Percentiles rank a stretch among this genome's conserved stretches.
These are phyloP conservation scores for Fusarium sp. DNA, from an alignment of 2,329 filamentous ascomycete genomes.

Conservation along the genomic window DNA sequence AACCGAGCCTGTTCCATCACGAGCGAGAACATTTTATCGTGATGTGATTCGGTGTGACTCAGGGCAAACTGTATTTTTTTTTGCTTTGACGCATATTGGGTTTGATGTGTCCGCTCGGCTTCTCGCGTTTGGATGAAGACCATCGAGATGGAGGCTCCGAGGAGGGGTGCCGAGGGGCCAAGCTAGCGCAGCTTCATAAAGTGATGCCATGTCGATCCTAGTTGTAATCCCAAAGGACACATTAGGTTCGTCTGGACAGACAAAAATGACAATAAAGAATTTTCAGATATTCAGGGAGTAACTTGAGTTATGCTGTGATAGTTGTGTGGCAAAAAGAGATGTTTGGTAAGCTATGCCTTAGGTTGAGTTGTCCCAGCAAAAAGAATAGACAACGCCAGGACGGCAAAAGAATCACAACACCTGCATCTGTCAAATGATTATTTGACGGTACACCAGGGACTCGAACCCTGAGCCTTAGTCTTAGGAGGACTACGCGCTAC, in stretches of 20 bases:
- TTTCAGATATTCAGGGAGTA: neutral
- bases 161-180: neutral
- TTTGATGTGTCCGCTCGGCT: neutral
- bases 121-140: too few relatives aligned
- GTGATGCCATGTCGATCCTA: neutral
- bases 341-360: too few relatives aligned
- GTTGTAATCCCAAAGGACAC: neutral
- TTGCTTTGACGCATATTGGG: neutral
- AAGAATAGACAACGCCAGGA: accelerated
- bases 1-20: neutral
- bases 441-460: constrained; percentile 52
- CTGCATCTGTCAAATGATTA: neutral
- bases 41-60: neutral
- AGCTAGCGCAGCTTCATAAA: neutral
- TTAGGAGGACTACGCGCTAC: constrained; percentile 57
- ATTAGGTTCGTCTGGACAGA: neutral
- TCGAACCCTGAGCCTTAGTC: constrained; percentile 57
- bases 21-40: too few relatives aligned
- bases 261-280: neutral
- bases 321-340: neutral
- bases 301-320: neutral
- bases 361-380: neutral
- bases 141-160: neutral
- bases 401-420: neutral
- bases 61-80: neutral